Percentiles rank a stretch among this genome's conserved stretches.
Evolutionary conservation across 73 alveolate genomes (phyloP).

Genomic region (Blepharisma japonicum): DNA sequence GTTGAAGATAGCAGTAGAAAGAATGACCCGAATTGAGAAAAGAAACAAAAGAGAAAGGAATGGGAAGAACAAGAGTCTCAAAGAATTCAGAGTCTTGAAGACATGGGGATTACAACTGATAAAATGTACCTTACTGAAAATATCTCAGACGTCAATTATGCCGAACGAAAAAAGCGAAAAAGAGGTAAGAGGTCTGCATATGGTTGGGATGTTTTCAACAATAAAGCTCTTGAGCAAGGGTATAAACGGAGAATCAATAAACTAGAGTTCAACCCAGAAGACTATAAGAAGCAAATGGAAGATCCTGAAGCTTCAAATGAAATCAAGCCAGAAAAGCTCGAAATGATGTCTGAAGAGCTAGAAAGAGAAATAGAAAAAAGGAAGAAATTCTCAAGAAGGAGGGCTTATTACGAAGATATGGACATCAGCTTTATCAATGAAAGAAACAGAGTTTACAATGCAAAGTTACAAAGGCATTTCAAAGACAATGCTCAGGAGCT

Average conservation of each 20-base stretch:
- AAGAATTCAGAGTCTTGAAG: conserved; percentile 18
- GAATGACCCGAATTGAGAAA: conserved; percentile 50
- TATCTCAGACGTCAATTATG: conserved; percentile 40
- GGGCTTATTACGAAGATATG: conserved; percentile 85
- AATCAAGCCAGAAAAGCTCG: conserved; percentile 45
- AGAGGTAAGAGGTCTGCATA: conserved; percentile 43
- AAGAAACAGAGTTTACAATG: conserved; percentile 88
- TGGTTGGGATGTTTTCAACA: conserved; percentile 77
- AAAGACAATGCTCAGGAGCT: conserved; percentile 26
- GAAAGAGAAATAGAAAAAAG: conserved; percentile 77
- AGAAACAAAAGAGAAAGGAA: conserved; percentile 48
- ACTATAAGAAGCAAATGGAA: conserved; percentile 29
- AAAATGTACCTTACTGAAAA: conserved; percentile 37
- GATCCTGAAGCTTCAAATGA: conserved; percentile 28
- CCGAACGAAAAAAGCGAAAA: conserved; percentile 35
- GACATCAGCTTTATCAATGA: conserved; percentile 94
- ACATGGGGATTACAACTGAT: conserved; percentile 42
- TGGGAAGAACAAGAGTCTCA: conserved; percentile 37
- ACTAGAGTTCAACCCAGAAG: conserved; percentile 33
- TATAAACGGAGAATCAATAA: conserved; percentile 46
- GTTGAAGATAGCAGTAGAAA: conserved; percentile 49
- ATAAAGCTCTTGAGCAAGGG: conserved; percentile 58
- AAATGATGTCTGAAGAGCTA: conserved; percentile 64
- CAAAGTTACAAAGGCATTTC: conserved; percentile 78
- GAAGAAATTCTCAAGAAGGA: conserved; percentile 78